Conservation (phyloP, 148 eudicot genomes). For the Dianthus caryophyllus region DNA sequence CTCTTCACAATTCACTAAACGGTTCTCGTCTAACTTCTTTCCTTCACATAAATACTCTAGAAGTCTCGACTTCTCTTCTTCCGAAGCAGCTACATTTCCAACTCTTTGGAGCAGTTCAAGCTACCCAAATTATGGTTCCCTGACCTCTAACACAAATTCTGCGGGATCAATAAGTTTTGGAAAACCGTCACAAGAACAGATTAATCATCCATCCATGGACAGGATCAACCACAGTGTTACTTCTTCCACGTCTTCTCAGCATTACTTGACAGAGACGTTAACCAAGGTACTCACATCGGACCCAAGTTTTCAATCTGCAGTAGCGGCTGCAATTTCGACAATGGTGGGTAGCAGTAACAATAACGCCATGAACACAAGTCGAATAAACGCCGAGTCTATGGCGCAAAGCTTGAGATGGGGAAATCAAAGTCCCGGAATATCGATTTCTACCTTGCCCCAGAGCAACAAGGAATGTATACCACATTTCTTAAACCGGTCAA, state of each 20-base stretch:
- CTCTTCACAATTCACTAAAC: constrained; percentile 30
- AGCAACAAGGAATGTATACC: constrained; percentile 8
- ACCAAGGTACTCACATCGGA: constrained; percentile 64
- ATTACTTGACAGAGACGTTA: constrained; percentile 58
- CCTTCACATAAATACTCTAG: constrained; percentile 30
- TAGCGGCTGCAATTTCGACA: constrained; percentile 67
- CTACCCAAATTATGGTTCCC: constrained; percentile 30
- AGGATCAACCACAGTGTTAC: constrained; percentile 26
- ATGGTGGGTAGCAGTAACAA: constrained; percentile 43
- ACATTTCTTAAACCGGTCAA: constrained; percentile 21
- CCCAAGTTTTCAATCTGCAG: constrained; percentile 64
- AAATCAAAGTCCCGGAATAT: constrained; percentile 18
- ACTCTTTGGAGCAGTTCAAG: constrained; percentile 39
- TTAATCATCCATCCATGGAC: constrained; percentile 23
- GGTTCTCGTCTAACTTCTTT: constrained; percentile 25
- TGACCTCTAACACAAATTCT: constrained; percentile 24
- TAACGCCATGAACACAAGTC: background rate
- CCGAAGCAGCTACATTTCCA: constrained; percentile 35
- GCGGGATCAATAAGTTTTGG: constrained; percentile 32
- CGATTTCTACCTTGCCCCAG: constrained; percentile 13
- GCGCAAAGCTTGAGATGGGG: constrained; percentile 18
- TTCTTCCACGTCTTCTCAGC: constrained; percentile 38
- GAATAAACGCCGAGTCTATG: background rate
- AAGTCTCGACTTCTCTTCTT: constrained; percentile 52
- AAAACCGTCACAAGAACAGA: constrained; percentile 34